phyloP scores from a whole-genome alignment of 306 rosid genomes.

The Dryas octopetala region DNA sequence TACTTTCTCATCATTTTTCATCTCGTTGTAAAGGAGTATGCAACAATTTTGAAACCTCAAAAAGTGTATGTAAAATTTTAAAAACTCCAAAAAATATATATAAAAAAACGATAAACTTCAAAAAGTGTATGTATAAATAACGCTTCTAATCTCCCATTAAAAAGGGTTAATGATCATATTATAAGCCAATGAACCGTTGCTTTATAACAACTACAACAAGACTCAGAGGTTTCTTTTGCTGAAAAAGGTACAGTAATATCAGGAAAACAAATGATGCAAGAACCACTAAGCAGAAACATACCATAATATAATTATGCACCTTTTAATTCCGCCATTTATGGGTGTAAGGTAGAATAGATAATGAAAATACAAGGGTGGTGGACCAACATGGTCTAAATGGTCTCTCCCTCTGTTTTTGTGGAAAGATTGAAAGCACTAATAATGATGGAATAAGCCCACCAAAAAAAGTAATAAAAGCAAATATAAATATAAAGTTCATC shows the following conservation, averaged over 20 bases:
- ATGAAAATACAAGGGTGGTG: neutral
- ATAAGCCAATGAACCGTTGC: neutral
- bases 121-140: too few species aligned
- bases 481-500: neutral
- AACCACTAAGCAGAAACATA: neutral
- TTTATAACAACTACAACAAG: neutral
- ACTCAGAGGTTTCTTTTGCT: conserved; percentile 1
- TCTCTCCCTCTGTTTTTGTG: neutral
- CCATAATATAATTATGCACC: neutral
- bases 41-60: too few species aligned
- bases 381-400: neutral
- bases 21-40: too few species aligned
- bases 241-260: neutral
- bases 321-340: neutral
- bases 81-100: too few species aligned
- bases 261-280: conserved; percentile 10
- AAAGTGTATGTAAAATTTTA: too few species aligned
- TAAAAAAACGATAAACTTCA: too few species aligned
- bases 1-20: too few species aligned
- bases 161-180: neutral
- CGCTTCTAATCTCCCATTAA: neutral
- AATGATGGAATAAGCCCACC: too few species aligned
- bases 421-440: too few species aligned
- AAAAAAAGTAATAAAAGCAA: neutral
- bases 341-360: neutral